Percentiles rank a stretch among this genome's conserved stretches.
phyloP scores from a whole-genome alignment of 495 filamentous ascomycete species.

The Mytilinidion resinicola region DNA sequence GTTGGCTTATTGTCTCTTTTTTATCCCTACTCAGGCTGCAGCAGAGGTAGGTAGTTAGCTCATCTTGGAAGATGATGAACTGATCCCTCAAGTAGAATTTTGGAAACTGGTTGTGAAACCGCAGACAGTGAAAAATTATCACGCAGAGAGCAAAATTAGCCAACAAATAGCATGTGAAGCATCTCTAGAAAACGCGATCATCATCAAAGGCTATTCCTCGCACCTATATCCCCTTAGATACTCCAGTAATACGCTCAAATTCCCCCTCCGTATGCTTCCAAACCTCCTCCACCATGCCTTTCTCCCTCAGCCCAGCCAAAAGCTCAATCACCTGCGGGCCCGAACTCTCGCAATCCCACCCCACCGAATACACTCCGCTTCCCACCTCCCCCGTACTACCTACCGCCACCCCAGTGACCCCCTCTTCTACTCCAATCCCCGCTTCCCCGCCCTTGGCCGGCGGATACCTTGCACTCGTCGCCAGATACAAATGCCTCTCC shows the following conservation, averaged over 20 bases:
- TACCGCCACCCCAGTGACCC: not conserved
- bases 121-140: too few species aligned
- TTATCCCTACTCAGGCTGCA: too few species aligned
- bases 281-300: conserved; percentile 7
- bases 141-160: too few species aligned
- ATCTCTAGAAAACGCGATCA: too few species aligned
- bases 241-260: conserved; percentile 16
- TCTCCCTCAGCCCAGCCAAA: conserved; percentile 5
- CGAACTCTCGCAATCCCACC: conserved; percentile 9
- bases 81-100: too few species aligned
- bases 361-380: conserved; percentile 13
- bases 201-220: too few species aligned
- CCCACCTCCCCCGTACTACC: conserved; percentile 13
- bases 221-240: not conserved
- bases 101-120: too few species aligned
- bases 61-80: too few species aligned
- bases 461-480: conserved; percentile 9
- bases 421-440: not conserved
- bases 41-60: too few species aligned
- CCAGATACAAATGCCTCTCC: conserved; percentile 49
- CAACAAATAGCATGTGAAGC: too few species aligned
- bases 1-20: too few species aligned
- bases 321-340: not conserved
- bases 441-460: not conserved
- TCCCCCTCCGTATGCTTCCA: conserved; percentile 12